Evolutionary conservation across 1,139 yeast genomes (phyloP), one percentile per base, ranked within the genome.

Genomic region (Lodderomyces elongisporus): DNA sequence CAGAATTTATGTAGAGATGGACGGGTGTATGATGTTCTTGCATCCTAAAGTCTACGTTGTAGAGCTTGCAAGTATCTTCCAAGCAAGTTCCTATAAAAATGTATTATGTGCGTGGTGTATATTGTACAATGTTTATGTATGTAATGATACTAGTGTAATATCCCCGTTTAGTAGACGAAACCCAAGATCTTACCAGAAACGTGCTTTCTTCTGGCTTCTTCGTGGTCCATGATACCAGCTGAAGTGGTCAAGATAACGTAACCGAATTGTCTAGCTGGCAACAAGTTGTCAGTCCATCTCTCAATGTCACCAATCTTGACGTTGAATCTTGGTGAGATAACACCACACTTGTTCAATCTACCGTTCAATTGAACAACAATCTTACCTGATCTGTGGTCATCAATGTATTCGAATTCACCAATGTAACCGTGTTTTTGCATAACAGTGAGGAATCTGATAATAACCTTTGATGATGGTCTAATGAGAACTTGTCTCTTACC

Each of bases 161-260:
- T n/a, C n/a, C n/a, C n/a, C n/a, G 9, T 36, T 63, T 81, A 87
- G 77, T 89, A 89, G 49, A 89, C 96, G 69, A 85, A 89, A 60
- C 97, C 97, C 61, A 89, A 79, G 62, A 89, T 82, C 75, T 89
- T 89, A 69, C 97, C 97, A 54, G 96, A 87, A 56, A 89, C 97
- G 71, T 91, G 97, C 85, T 91, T 91, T 82, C 97, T 85, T 81
- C 96, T 88, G 56, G 98, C 98, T 77, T 91, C 98, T 76, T 91
- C 98, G 75, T 91, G 98, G 77, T 91, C 97, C 96, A 91, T 88
- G 57, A 91, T 91, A 73, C 98, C 98, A 57, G 97, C 96, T 57
- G 98, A 91, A 55, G 98, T 91, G 67, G 98, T 89, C 62, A 89
- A 79, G 66, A 89, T 84, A 60, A 89, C 89, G 74, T 74, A 88